These are phyloP conservation scores for Leccinum pachyderme DNA, from an alignment of 1,284 basidiomycete genomes.

Conservation along the genomic window DNA sequence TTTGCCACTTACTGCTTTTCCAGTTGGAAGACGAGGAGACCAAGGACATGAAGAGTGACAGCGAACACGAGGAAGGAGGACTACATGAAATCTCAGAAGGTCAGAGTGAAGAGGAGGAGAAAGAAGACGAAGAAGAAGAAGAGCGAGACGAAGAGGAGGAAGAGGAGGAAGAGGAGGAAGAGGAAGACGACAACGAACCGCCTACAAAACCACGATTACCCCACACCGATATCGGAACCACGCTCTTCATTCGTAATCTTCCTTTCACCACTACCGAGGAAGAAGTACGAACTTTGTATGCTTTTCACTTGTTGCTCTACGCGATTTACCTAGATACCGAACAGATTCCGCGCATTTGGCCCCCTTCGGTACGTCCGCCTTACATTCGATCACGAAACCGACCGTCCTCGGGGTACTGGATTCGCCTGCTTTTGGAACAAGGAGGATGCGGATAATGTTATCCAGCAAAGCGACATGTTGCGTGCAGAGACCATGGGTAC, in stretches of 20 bases:
- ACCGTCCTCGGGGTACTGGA: slow-evolving; percentile 89
- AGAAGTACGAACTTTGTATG: slow-evolving; percentile 79
- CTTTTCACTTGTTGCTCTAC: slow-evolving; percentile 12
- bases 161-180: slow-evolving; percentile 27
- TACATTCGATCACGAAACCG: slow-evolving; percentile 81
- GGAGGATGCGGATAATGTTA: slow-evolving; percentile 83
- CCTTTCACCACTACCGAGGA: slow-evolving; percentile 92
- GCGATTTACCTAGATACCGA: slow-evolving; percentile 4
- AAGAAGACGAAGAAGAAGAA: not conserved
- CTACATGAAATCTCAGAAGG: slow-evolving; percentile 42
- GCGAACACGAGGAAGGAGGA: slow-evolving; percentile 40
- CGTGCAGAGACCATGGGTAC: slow-evolving; percentile 59
- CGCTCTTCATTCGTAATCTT: slow-evolving; percentile 93
- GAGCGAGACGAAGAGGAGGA: not conserved
- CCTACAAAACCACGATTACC: slow-evolving; percentile 74
- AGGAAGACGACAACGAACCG: slow-evolving; percentile 36
- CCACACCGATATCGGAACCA: slow-evolving; percentile 81
- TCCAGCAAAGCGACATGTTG: slow-evolving; percentile 79
- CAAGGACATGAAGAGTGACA: slow-evolving; percentile 22
- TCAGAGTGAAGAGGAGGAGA: slow-evolving; percentile 6
- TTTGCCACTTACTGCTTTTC: slow-evolving; percentile 4
- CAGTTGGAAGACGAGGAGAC: slow-evolving; percentile 41
- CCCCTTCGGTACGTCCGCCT: slow-evolving; percentile 93
- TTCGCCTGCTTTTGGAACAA: slow-evolving; percentile 98
- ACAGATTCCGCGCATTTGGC: slow-evolving; percentile 84